Base-by-base conservation (phyloP, 1,139 yeast genomes). In the Geotrichum fermentans region DNA sequence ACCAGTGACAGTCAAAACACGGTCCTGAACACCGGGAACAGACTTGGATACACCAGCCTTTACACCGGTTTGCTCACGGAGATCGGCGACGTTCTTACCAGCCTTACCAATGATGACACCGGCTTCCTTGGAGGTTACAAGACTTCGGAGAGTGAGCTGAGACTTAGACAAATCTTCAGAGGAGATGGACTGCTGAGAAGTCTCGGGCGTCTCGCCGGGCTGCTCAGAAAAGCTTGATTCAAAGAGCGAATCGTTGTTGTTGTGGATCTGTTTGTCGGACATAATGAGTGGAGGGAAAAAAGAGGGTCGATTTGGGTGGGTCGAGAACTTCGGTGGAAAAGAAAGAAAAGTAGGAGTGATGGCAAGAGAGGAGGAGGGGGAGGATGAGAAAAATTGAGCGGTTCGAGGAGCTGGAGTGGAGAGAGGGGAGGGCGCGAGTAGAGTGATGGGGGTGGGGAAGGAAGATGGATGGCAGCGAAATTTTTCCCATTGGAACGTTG, bases 81-180 rank as follows among this genome's bases (percentile, higher is more conserved):
- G 80, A 32, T 79, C 77, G 52, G 90, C 86, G 54, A 89, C 89
- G 48, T 84, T 86, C 52, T 77, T 74, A 40, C 97, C 97, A 58
- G 80, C 83, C 60, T 85, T 86, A 42, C 97, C 97, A 61, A 89
- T 89, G 55, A 89, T 80, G 55, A 90, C 85, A 17, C 96, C 96
- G 13, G 96, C 90, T 67, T 89, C 97, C 63, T 84, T 85, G 50
- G 94, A 80, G 11, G 94, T 80, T 20, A 89, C 87, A 40, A 89
- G 73, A 1, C 89, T 78, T 57, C 96, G 74, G 30, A 68, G 53
- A 10, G 72, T 65, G 26, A 67, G 43, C 24, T 45, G 48, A 20
- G 52, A 35, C 17, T 39, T 40, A 28, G 48, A 36, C 17, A 52
- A 40, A 14, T 52, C 55, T 17, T 49, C 52, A 29, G 43, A 33